Base-by-base conservation (phyloP, 192 early-diverging fungal genomes). In the Gamsiella multidivaricata region DNA sequence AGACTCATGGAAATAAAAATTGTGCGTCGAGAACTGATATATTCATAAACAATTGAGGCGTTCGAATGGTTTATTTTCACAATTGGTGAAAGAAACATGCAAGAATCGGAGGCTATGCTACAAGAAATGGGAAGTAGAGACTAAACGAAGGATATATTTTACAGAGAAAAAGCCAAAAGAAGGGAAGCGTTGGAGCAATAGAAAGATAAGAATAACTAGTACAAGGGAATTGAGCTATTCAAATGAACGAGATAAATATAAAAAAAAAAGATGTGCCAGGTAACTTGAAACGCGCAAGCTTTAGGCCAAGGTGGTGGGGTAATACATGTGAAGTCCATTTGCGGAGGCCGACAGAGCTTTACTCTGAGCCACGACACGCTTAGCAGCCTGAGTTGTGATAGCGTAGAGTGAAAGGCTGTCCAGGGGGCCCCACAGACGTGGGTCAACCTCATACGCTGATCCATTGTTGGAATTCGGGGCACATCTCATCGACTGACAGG, bases 341-440 rank as follows among this genome's bases (percentile, higher is more conserved):
- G 65, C 51, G 5, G 65, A 78, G 0, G 74, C 26, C 8, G 65
- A 57, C 9, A 78, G 54, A 29, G 74, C 65, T 41, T 78, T 78
- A 47, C 74, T 51, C 23, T 78, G 74, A 26, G 74, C 74, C 8
- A 78, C 65, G n/a, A 78, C 60, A 1, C 74, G 74, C 28, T 78
- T 78, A 28, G 74, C 74, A 12, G 74, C 65, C 54, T 78, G 74
- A 14, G 74, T 69, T 14, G 74, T 78, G 31, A 78, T 69, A 11
- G 58, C 65, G 25, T 78, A 78, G 12, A 78, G 33, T 0, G 65
- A 69, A 8, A 78, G 42, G 29, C 60, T 69, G 31, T 78, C 74
- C 46, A 78, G 25, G 0, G 74, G 74, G 4, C 60, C 65, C 74
- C 65, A 78, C 17, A 78, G 56, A 26, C 61, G 65, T 12, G 74